These are phyloP conservation scores for Coelastrella sp. DNA, from an alignment of 139 green algal genomes.

Conservation along the genomic window DNA sequence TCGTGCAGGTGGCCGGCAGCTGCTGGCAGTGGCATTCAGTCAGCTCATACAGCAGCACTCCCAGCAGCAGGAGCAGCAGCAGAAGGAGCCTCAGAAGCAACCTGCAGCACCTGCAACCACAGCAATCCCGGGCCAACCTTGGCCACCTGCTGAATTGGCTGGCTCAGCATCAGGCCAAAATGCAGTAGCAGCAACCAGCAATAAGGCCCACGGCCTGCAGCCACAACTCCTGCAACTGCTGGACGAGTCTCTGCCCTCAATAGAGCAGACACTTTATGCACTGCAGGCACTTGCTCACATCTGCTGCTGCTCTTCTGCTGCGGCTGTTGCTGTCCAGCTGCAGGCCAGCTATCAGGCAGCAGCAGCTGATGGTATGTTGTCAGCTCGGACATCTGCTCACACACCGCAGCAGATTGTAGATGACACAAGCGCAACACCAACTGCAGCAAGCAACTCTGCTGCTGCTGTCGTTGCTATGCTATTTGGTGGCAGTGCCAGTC, in stretches of 20 bases:
- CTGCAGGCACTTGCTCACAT: conserved; percentile 12
- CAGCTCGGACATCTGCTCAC: not conserved
- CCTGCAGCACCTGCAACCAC: not conserved
- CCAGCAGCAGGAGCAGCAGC: not conserved
- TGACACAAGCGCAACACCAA: not conserved
- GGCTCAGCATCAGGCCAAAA: not conserved
- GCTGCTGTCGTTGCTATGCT: conserved; percentile 13
- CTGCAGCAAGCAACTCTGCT: not conserved
- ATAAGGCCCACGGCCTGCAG: not conserved
- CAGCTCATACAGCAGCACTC: conserved; percentile 28
- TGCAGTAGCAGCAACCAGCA: not conserved
- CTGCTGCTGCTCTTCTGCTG: not conserved
- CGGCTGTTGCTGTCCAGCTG: conserved; percentile 15
- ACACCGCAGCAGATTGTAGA: not conserved
- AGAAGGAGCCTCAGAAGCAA: not conserved
- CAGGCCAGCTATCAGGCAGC: conserved; percentile 5
- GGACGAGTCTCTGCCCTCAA: conserved; percentile 22
- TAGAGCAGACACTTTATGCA: conserved; percentile 26
- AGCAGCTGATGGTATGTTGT: not conserved
- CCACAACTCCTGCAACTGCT: conserved; percentile 31
- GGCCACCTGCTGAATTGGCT: not conserved
- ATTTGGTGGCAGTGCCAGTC: conserved; percentile 4
- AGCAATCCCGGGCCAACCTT: not conserved
- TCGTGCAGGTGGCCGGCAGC: not conserved
- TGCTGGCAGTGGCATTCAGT: conserved; percentile 11